A percentile compares a stretch with the other conserved stretches of the same genome.
Conservation (phyloP, 495 filamentous ascomycete species). For the Aspergillus nanangensis region DNA sequence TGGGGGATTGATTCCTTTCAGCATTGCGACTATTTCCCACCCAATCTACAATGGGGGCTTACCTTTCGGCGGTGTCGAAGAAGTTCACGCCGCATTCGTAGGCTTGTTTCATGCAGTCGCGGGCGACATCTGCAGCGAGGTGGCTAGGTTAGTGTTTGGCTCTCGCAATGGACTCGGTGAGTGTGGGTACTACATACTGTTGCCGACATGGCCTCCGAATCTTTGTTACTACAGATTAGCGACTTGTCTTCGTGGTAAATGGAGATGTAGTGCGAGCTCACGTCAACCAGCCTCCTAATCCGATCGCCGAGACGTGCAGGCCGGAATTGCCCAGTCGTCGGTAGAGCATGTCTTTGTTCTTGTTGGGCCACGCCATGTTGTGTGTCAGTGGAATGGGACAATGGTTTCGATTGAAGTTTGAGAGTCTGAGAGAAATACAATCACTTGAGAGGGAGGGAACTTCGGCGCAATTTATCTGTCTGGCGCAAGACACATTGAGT, state of each 20-base stretch:
- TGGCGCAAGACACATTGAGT: not conserved
- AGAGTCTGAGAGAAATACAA: not conserved
- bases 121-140: conserved; percentile 49
- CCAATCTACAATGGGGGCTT: conserved; percentile 14
- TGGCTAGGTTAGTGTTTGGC: not conserved
- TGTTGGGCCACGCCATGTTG: conserved; percentile 24
- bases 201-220: conserved; percentile 20
- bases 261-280: conserved; percentile 8
- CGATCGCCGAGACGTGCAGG: conserved; percentile 64
- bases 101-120: conserved; percentile 68
- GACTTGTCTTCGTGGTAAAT: not conserved
- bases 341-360: conserved; percentile 56
- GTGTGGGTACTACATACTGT: conserved; percentile 8
- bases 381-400: no score
- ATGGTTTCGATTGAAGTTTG: not conserved
- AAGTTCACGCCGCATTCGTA: conserved; percentile 76
- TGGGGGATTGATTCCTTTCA: no score
- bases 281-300: conserved; percentile 58
- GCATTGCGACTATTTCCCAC: conserved; percentile 35
- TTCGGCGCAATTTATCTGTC: not conserved
- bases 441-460: not conserved
- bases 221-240: conserved; percentile 1
- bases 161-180: no score
- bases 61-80: conserved; percentile 52
- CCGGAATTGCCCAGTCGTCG: conserved; percentile 65